Base-by-base conservation (phyloP, 2,329 filamentous ascomycete genomes). In the Fusarium anguioides region DNA sequence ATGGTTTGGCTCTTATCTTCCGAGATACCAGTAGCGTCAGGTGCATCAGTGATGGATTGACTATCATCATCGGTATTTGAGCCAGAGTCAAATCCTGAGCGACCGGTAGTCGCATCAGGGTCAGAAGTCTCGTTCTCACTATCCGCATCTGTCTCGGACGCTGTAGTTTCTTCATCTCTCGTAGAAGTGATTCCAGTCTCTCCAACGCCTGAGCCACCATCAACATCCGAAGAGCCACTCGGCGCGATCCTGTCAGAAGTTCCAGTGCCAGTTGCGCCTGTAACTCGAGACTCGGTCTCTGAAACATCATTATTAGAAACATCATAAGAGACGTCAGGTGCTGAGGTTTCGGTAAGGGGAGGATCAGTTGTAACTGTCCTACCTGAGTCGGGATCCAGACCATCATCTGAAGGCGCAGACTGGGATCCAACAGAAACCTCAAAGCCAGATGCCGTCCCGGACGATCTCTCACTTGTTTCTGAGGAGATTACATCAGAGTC, bases 281-380 rank as follows among this genome's bases (percentile, higher is more conserved):
- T 21, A 24, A 6, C 23, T 8, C 0, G 4, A 35, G 39, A 8
- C 0, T 3, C 14, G 3, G 33, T 36, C 23, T 21, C 36, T 1
- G 42, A 18, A 5, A 11, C 23, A 17, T 18, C 31, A 0, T 23
- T n/a, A 15, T 11, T 2, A 10, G 20, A 8, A 4, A 6, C 2
- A 27, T 3, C 23, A 0, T 18, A 1, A 1, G 20, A 8, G 3
- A 6, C 2, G 24, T 3, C 23, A 0, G 21, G 1, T 1, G 8
- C 23, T 0, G 23, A 24, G 2, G 15, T 20, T 3, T 29, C 29
- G 6, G 23, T 51, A 1, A 14, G 3, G 6, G 9, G 8, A 1
- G 31, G 21, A 0, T 24, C 12, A 6, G 29, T 27, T 20, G 35
- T 46, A 0, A 3, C 11, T 4, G 17, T 36, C 0, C 8, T 18